These are phyloP conservation scores for Yueomyces sp. DNA, from an alignment of 805 yeast species.

Conservation along the genomic window DNA sequence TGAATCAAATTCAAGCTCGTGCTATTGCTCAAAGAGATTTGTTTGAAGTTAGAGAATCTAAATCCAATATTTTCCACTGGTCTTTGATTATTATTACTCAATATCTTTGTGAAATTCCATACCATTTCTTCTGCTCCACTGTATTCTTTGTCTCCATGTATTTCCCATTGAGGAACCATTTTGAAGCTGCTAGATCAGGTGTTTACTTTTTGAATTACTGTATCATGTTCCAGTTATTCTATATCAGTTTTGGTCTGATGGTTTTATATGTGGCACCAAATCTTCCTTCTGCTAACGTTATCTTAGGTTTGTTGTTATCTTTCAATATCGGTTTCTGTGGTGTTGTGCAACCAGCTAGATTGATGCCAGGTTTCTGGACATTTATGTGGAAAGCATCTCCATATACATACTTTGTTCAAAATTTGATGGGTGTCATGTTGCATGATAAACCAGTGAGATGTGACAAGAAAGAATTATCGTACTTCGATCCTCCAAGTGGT, in stretches of 20 bases:
- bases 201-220: constrained; percentile 32
- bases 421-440: constrained; percentile 34
- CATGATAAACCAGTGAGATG: constrained; percentile 43
- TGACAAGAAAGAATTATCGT: constrained; percentile 32
- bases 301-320: constrained; percentile 41
- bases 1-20: constrained; percentile 50
- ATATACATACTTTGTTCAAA: constrained; percentile 54
- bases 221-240: constrained; percentile 34
- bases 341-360: constrained; percentile 41
- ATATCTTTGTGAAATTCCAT: constrained; percentile 47
- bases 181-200: constrained; percentile 32
- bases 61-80: constrained; percentile 68
- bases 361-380: constrained; percentile 74
- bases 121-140: constrained; percentile 35
- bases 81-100: constrained; percentile 41
- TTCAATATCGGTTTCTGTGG: constrained; percentile 57
- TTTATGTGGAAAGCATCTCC: constrained; percentile 72
- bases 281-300: constrained; percentile 51
- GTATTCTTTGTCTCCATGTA: constrained; percentile 41
- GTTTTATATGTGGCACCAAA: constrained; percentile 47
- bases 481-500: constrained; percentile 43
- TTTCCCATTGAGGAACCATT: constrained; percentile 32
- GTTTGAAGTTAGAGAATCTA: constrained; percentile 57
- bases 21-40: constrained; percentile 46
- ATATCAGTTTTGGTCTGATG: constrained; percentile 37